These are phyloP conservation scores for Eleusine indica DNA, from an alignment of 176 grass and related monocot species.

Conservation along the genomic window DNA sequence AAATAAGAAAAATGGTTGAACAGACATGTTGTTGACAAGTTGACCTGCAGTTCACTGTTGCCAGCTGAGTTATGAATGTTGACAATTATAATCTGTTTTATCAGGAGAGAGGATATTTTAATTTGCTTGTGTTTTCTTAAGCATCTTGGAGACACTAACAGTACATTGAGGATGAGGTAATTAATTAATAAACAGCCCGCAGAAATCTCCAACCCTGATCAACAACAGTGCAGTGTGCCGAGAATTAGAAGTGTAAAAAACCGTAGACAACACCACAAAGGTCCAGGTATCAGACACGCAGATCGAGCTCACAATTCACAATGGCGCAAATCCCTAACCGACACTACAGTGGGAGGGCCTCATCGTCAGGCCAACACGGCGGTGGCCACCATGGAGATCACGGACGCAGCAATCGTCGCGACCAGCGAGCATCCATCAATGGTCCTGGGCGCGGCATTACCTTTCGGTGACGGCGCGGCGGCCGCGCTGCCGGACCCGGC, in stretches of 20 bases:
- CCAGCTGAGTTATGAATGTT: no score
- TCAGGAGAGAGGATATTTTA: no score
- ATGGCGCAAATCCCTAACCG: conserved; percentile 10
- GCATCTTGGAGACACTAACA: no score
- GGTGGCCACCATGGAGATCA: conserved; percentile 26
- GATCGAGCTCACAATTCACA: conserved; percentile 31
- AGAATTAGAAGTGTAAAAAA: background rate
- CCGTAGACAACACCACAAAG: background rate
- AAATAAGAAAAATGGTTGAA: no score
- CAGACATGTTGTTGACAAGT: no score
- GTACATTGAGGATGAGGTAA: background rate
- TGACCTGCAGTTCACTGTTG: no score
- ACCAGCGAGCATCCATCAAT: background rate
- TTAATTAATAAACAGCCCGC: background rate
- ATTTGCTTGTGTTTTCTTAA: no score
- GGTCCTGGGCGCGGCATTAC: conserved; percentile 29
- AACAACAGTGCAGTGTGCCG: background rate
- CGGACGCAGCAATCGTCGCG: conserved; percentile 21
- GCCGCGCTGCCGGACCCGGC: background rate
- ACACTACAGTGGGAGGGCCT: background rate
- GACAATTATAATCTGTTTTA: no score
- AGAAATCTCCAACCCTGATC: conserved; percentile 20
- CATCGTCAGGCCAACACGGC: conserved; percentile 31
- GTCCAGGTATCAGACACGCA: conserved; percentile 29
- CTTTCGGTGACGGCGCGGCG: conserved; percentile 33